phyloP scores from a whole-genome alignment of 2,329 filamentous ascomycete genomes.

The Xylaria sp. region DNA sequence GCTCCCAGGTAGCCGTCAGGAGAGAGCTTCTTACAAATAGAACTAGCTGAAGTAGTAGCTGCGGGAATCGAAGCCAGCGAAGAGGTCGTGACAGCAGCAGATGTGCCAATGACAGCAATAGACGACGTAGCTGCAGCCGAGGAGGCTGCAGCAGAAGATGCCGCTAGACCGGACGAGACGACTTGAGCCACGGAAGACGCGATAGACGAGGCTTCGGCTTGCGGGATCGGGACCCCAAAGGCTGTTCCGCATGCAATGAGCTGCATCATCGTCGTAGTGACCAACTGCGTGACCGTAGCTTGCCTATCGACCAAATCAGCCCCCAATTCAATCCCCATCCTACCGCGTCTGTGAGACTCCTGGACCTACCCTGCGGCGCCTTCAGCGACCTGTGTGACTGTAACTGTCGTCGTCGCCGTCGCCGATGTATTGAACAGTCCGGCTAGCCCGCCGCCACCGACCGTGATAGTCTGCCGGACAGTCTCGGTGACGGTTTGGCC shows the following conservation, averaged over 20 bases:
- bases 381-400: constrained; percentile 51
- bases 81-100: constrained; percentile 21
- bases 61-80: constrained; percentile 1
- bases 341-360: constrained; percentile 17
- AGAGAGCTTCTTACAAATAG: constrained; percentile 11
- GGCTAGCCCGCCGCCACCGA: constrained; percentile 28
- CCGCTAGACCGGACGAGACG: constrained; percentile 38
- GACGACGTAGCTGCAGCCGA: constrained; percentile 26
- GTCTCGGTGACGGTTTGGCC: constrained; percentile 31
- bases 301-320: constrained; percentile 22
- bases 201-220: constrained; percentile 42
- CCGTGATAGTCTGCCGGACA: constrained; percentile 35
- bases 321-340: constrained; percentile 1
- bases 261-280: constrained; percentile 48
- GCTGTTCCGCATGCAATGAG: constrained; percentile 47
- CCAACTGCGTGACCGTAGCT: constrained; percentile 42
- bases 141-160: constrained; percentile 24
- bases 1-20: too few relatives aligned
- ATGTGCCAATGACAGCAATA: constrained; percentile 4
- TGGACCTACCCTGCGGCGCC: constrained; percentile 22
- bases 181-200: constrained; percentile 44
- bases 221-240: constrained; percentile 40
- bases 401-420: constrained; percentile 47
- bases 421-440: constrained; percentile 19
- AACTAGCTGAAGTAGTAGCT: constrained; percentile 8